These are phyloP conservation scores for Asterochloris erici DNA, from an alignment of 139 green algal genomes.

Conservation along the genomic window DNA sequence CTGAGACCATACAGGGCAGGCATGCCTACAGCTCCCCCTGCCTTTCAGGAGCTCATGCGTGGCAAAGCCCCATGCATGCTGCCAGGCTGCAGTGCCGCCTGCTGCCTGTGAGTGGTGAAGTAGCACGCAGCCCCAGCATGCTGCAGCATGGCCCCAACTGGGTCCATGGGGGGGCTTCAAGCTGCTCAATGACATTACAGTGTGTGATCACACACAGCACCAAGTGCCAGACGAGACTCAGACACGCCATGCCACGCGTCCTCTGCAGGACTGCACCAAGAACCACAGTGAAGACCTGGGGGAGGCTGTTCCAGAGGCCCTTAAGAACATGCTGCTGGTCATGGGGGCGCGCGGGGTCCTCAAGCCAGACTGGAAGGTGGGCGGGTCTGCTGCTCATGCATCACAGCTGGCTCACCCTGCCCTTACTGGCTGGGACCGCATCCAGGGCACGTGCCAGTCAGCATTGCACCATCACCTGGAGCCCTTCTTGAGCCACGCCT, in stretches of 20 bases:
- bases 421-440: no score
- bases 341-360: constrained; percentile 68
- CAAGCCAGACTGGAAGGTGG: constrained; percentile 39
- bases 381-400: background rate
- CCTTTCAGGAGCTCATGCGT: no score
- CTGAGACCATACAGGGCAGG: background rate
- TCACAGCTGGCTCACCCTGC: no score
- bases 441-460: no score
- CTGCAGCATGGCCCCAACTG: no score
- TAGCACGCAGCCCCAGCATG: background rate
- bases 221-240: background rate
- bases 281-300: constrained; percentile 59
- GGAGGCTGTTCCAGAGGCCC: constrained; percentile 85
- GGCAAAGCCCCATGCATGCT: no score
- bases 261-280: constrained; percentile 45
- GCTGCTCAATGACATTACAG: background rate
- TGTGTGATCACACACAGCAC: background rate
- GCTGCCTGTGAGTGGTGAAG: no score
- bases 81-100: no score
- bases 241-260: background rate
- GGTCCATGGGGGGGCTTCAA: no score
- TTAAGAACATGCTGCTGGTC: constrained; percentile 97
- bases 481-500: no score
- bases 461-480: no score
- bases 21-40: no score